Evolutionary conservation across 352 stramenopile genomes (phyloP).

Genomic region (Aphanomyces astaci): DNA sequence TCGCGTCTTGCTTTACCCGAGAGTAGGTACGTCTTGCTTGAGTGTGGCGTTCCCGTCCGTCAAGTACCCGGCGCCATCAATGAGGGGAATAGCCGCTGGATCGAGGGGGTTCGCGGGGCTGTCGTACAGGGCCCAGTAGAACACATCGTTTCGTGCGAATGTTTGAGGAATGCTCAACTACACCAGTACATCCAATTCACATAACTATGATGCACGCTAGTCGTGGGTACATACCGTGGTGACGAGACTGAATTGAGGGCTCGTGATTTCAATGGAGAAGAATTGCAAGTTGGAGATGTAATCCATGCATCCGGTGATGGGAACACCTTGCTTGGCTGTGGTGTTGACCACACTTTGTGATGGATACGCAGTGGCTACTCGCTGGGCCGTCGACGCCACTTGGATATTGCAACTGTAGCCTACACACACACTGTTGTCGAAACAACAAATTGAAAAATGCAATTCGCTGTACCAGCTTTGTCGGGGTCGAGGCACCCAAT

Average conservation of each 20-base stretch:
- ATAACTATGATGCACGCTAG: neutral
- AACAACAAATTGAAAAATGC: too few species aligned
- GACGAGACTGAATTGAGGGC: neutral
- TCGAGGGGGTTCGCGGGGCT: conserved; percentile 9
- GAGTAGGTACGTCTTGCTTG: neutral
- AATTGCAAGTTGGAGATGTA: neutral
- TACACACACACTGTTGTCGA: too few species aligned
- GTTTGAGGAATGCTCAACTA: neutral
- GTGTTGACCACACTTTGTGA: neutral
- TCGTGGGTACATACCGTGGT: neutral
- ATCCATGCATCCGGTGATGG: neutral
- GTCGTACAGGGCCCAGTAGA: conserved; percentile 13
- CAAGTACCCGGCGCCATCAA: neutral
- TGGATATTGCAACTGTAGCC: neutral
- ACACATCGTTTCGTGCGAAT: neutral
- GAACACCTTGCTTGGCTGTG: neutral
- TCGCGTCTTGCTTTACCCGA: too few species aligned
- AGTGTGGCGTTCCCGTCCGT: neutral
- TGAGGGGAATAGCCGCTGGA: neutral
- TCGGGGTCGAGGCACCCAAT: neutral
- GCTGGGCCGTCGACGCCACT: neutral
- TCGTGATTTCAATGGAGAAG: conserved; percentile 2
- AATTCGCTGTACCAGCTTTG: too few species aligned
- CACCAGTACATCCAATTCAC: too few species aligned
- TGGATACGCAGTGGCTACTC: neutral